These are phyloP conservation scores for Saturnispora quitensis DNA, from an alignment of 805 yeast species.

Conservation along the genomic window DNA sequence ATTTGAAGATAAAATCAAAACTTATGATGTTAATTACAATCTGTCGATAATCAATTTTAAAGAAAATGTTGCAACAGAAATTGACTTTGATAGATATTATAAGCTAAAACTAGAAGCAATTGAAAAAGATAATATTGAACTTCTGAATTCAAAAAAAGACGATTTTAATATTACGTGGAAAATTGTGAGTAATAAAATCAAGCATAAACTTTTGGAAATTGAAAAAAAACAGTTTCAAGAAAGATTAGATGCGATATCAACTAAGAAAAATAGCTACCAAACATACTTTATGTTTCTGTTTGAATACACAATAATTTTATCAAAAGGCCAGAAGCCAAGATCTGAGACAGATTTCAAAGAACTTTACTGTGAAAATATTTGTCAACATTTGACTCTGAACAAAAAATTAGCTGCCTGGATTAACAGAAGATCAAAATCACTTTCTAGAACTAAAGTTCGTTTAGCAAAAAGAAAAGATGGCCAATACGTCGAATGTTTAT, in stretches of 20 bases:
- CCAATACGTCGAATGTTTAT: background rate
- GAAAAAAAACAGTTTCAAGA: constrained; percentile 1
- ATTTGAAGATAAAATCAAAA: background rate
- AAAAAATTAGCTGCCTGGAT: background rate
- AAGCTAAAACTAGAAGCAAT: background rate
- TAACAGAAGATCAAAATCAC: background rate
- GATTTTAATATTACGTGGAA: constrained; percentile 1
- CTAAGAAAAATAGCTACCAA: background rate
- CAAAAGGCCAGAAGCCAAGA: background rate
- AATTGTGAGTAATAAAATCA: background rate
- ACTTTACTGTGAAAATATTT: background rate
- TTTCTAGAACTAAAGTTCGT: constrained; percentile 1
- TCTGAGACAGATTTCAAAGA: background rate
- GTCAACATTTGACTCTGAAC: background rate
- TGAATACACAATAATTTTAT: constrained; percentile 2
- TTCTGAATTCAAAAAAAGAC: background rate
- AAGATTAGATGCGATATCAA: background rate
- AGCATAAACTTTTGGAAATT: background rate
- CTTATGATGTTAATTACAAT: background rate
- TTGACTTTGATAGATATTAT: background rate
- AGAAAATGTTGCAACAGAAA: background rate
- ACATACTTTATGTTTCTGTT: constrained; percentile 3
- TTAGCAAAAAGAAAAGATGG: background rate
- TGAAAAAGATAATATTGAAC: background rate
- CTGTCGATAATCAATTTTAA: background rate